Conservation (phyloP, 108 stramenopile species). For the Seminavis robusta region DNA sequence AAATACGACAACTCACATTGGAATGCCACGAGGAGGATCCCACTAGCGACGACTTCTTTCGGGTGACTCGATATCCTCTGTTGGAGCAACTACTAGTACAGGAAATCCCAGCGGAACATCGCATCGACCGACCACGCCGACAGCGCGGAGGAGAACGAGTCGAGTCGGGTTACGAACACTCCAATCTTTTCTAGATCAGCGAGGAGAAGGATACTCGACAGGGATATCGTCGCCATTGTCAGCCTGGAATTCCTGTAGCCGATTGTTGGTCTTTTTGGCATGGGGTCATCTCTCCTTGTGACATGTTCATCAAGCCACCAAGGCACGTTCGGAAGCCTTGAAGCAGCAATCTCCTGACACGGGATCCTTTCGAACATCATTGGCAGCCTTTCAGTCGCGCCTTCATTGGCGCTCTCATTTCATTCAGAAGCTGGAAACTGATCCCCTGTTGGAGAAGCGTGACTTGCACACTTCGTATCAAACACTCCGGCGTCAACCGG, state of each 20-base stretch:
- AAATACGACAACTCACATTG: too few species aligned
- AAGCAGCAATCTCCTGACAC: constrained; percentile 23
- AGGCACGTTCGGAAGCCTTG: constrained; percentile 32
- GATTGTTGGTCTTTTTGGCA: constrained; percentile 58
- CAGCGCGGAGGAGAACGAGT: constrained; percentile 50
- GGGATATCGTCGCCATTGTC: constrained; percentile 68
- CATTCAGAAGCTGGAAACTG: constrained; percentile 65
- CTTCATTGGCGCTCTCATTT: constrained; percentile 75
- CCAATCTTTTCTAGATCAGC: constrained; percentile 44
- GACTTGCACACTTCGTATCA: constrained; percentile 56
- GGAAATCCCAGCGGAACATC: constrained; percentile 46
- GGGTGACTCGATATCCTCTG: too few species aligned
- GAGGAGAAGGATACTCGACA: constrained; percentile 47
- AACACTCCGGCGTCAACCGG: constrained; percentile 46
- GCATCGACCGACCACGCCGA: constrained; percentile 44
- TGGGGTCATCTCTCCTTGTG: constrained; percentile 64
- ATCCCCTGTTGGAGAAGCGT: constrained; percentile 48
- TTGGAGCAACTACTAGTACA: too few species aligned
- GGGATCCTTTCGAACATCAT: constrained; percentile 56
- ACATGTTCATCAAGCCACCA: constrained; percentile 30
- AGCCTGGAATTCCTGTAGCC: constrained; percentile 62
- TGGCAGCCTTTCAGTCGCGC: constrained; percentile 62
- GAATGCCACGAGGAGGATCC: too few species aligned
- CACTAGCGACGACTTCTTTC: too few species aligned
- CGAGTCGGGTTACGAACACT: constrained; percentile 46